phyloP scores from a whole-genome alignment of 2,329 filamentous ascomycete genomes.

The Fusarium circinatum region DNA sequence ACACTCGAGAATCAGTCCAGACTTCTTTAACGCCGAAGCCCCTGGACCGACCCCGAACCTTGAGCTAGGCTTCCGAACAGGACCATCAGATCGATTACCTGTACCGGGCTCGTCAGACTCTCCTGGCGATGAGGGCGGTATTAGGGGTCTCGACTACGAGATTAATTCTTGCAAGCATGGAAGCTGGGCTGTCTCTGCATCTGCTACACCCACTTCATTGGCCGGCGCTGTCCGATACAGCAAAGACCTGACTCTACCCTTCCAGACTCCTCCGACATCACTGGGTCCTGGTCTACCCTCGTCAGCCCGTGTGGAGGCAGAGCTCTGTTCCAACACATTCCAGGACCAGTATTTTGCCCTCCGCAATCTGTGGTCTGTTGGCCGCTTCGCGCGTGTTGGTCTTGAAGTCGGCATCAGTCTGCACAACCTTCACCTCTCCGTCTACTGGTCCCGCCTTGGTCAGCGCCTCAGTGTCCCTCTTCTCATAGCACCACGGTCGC shows the following conservation, averaged over 20 bases:
- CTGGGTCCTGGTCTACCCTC: slow-evolving; percentile 12
- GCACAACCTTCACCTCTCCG: slow-evolving; percentile 55
- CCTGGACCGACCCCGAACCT: slow-evolving; percentile 50
- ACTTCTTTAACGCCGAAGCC: slow-evolving; percentile 45
- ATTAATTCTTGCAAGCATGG: slow-evolving; percentile 44
- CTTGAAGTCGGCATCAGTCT: slow-evolving; percentile 57
- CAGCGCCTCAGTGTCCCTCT: slow-evolving; percentile 58
- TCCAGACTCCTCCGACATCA: slow-evolving; percentile 33
- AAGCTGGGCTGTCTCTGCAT: slow-evolving; percentile 56
- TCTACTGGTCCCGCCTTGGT: slow-evolving; percentile 59
- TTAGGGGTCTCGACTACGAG: slow-evolving; percentile 51
- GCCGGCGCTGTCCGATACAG: slow-evolving; percentile 51
- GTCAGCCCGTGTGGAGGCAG: slow-evolving; percentile 54
- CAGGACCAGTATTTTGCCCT: slow-evolving; percentile 54
- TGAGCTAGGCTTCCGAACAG: slow-evolving; percentile 55
- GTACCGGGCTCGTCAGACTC: slow-evolving; percentile 20
- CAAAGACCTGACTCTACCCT: slow-evolving; percentile 46
- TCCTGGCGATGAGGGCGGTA: slow-evolving; percentile 46
- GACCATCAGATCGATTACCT: slow-evolving; percentile 20
- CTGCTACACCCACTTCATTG: slow-evolving; percentile 40
- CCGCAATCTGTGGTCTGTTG: slow-evolving; percentile 55
- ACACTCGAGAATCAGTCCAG: slow-evolving; percentile 47
- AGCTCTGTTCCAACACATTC: slow-evolving; percentile 52
- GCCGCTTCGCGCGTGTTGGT: slow-evolving; percentile 55
- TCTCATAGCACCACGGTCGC: slow-evolving; percentile 49